Base-by-base conservation (phyloP, 2,329 filamentous ascomycete genomes). In the Paracorniculantispora psalliotae region DNA sequence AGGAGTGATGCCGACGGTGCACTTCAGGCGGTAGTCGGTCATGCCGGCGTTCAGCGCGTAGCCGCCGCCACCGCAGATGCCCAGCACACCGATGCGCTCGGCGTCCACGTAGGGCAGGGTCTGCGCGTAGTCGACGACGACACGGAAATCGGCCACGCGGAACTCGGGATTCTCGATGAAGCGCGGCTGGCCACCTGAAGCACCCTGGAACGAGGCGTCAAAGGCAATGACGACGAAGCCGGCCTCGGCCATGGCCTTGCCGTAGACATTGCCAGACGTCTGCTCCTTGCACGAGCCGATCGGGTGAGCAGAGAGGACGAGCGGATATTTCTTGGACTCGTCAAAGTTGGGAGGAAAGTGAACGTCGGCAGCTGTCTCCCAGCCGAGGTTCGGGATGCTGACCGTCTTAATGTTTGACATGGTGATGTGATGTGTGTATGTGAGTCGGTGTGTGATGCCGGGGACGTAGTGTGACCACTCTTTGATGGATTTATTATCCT, bases 11-110 rank as follows among this genome's bases (percentile, higher is more conserved):
- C 68, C 71, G 6, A 71, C 73, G 9, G 8, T 60, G 17, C 72
- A 72, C 59, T 70, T 71, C 61, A 77, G 69, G 21, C 74, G 73
- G n/a, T 61, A 52, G 53, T 77, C 71, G 3, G 69, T 66, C 59
- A 69, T 67, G 15, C 73, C 68, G 2, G 73, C 71, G 54, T 66
- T 67, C 9, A 67, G 60, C 1, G 64, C 68, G 57, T 75, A 76
- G 28, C 70, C 71, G 17, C 74, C 73, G 3, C 67, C 67, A 1
- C 68, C 71, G 54, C 73, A 76, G 56, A 77, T 71, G 3, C 75
- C 75, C 1, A 76, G 63, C 1, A 69, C 68, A 5, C 67, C 72
- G 47, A 77, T 75, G 23, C 64, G 63, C 2, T 70, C 63, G 0
- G 64, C 50, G 59, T 74, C 66, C 17, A 75, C 68, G 8, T 65